Evolutionary conservation across 352 stramenopile species (phyloP).

Genomic region (Pythium chondricola): DNA sequence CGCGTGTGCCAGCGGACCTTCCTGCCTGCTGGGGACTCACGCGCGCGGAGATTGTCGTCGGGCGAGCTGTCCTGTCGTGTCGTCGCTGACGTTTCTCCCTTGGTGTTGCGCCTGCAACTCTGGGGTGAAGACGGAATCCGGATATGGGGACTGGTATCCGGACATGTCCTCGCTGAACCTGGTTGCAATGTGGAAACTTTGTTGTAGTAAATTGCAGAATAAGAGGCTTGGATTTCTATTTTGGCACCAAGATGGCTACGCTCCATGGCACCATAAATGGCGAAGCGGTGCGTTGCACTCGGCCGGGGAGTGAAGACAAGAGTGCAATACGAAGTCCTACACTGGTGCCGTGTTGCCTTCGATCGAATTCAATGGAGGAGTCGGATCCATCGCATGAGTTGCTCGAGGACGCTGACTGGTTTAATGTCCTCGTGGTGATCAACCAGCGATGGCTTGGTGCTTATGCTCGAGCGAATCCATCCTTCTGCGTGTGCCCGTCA

Average conservation of each 20-base stretch:
- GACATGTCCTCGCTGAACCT: slow-evolving; percentile 10
- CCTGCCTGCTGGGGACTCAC: neutral
- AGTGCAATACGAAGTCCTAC: too few relatives aligned
- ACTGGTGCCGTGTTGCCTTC: too few relatives aligned
- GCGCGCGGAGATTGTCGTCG: neutral
- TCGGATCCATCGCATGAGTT: neutral
- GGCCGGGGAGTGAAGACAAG: too few relatives aligned
- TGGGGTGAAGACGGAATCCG: neutral
- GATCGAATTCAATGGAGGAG: too few relatives aligned
- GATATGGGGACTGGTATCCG: slow-evolving; percentile 6
- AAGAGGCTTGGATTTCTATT: slow-evolving; percentile 4
- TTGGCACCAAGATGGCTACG: slow-evolving; percentile 1
- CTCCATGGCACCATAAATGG: slow-evolving; percentile 6
- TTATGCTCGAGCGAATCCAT: slow-evolving; percentile 51
- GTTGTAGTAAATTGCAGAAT: slow-evolving; percentile 4
- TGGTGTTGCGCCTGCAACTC: neutral
- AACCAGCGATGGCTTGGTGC: slow-evolving; percentile 65
- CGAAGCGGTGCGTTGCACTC: too few relatives aligned
- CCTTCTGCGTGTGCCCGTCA: slow-evolving; percentile 42
- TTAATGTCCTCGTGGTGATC: slow-evolving; percentile 41
- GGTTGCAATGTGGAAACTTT: slow-evolving; percentile 14
- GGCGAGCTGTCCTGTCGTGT: slow-evolving; percentile 1
- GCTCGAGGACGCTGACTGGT: slow-evolving; percentile 21
- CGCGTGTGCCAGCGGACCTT: too few relatives aligned
- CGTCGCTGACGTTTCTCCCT: slow-evolving; percentile 26